Base-by-base conservation (phyloP, 805 yeast species). In the Candida boidinii region DNA sequence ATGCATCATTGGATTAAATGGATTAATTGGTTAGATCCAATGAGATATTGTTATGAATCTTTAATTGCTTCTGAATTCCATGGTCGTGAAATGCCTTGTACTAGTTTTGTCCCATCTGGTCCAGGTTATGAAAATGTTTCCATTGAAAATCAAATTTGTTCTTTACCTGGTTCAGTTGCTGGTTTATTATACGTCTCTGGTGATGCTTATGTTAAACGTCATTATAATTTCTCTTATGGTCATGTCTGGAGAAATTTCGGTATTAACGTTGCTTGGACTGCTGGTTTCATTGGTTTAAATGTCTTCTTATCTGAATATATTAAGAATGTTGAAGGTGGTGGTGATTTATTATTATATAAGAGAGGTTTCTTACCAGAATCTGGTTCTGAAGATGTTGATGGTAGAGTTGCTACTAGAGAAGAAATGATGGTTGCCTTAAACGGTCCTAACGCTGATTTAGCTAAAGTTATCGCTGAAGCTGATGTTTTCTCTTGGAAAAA, bases 401-500 rank as follows among this genome's bases (percentile, higher is more conserved):
- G 71, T 39, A 59, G 48, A 9, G 54, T 58, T 24, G 49, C 49
- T 10, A 15, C 42, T 7, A 39, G 45, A 42, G 49, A 47, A 31
- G 51, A 47, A 36, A 47, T 47, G 52, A 47, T 47, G 52, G 23
- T 35, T 35, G 49, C 51, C 6, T 29, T 47, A 18, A 47, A 47
- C 31, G 52, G 52, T 37, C 46, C 46, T 7, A 35, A 40, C 36
- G 44, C 44, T n/a, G 51, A 48, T 17, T 38, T 44, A 31, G 25
- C 37, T 16, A 34, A 38, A 29, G 49, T 54, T 40, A 32, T 43
- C 19, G 28, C 17, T 8, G 38, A 35, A 22, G 43, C 45, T 26
- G 77, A 74, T 41, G 46, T 71, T 23, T 73, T 72, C 52, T 64
- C 73, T n/a, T 78, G 86, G 86, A 71, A 68, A 44, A 62, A 76